phyloP scores from a whole-genome alignment of 2,329 filamentous ascomycete genomes.

The Trichoderma sp. region DNA sequence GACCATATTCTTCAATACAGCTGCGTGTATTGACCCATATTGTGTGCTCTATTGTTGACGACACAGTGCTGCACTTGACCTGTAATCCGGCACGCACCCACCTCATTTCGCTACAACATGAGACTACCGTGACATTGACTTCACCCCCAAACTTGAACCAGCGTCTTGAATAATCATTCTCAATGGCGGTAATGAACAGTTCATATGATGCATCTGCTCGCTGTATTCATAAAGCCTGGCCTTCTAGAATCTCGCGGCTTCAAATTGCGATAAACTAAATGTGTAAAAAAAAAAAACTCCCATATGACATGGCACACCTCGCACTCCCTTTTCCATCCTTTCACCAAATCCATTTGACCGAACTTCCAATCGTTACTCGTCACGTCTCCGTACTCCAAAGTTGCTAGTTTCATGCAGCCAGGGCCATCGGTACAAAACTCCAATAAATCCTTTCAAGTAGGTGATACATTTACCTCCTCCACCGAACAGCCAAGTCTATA shows the following conservation, averaged over 20 bases:
- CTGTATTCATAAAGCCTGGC: slow-evolving; percentile 13
- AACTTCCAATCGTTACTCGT: slow-evolving; percentile 19
- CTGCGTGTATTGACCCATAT: background rate
- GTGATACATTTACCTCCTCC: slow-evolving; percentile 12
- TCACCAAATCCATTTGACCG: slow-evolving; percentile 12
- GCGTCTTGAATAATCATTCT: background rate
- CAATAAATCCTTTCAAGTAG: slow-evolving; percentile 8
- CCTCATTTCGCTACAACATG: background rate
- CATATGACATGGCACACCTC: slow-evolving; percentile 9
- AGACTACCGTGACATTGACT: background rate
- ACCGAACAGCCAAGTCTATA: slow-evolving; percentile 13
- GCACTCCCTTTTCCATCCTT: slow-evolving; percentile 8
- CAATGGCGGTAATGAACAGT: background rate
- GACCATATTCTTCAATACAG: background rate
- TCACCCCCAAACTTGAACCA: no score
- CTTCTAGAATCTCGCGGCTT: slow-evolving; percentile 12
- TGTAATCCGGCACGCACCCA: background rate
- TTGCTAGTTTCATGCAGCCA: background rate
- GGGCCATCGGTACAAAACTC: slow-evolving; percentile 15
- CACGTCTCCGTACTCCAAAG: slow-evolving; percentile 15
- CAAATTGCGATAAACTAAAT: slow-evolving; percentile 17
- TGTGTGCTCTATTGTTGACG: background rate
- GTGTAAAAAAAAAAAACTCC: background rate
- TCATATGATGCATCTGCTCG: background rate
- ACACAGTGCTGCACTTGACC: background rate